Percentiles rank a stretch among this genome's conserved stretches.
These are phyloP conservation scores for Pseudogymnoascus sp. DNA, from an alignment of 2,329 filamentous ascomycete species.

Conservation along the genomic window DNA sequence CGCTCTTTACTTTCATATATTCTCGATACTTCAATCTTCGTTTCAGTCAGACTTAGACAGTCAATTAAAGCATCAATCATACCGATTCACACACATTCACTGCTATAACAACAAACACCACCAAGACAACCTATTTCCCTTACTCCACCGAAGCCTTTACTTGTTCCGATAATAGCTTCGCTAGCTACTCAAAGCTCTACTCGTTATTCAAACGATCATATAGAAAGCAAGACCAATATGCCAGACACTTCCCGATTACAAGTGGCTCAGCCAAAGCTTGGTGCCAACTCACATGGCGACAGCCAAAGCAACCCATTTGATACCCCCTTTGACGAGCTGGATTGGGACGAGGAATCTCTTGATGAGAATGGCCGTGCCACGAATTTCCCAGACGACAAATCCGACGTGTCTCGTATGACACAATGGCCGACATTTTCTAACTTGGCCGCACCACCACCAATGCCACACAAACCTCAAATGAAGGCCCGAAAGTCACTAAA, in stretches of 20 bases:
- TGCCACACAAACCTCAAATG: slow-evolving; percentile 18
- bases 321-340: slow-evolving; percentile 16
- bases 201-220: neutral
- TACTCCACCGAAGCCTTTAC: neutral
- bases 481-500: slow-evolving; percentile 8
- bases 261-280: neutral
- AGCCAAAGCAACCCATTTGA: slow-evolving; percentile 21
- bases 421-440: slow-evolving; percentile 20
- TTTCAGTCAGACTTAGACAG: slow-evolving; percentile 3
- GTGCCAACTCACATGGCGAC: neutral
- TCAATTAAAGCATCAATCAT: slow-evolving; percentile 6
- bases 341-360: slow-evolving; percentile 18
- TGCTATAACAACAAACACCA: neutral
- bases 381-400: neutral
- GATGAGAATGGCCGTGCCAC: slow-evolving; percentile 18
- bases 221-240: neutral
- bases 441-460: slow-evolving; percentile 15
- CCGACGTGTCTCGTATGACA: slow-evolving; percentile 13
- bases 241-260: neutral
- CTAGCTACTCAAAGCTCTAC: neutral
- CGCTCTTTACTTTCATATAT: slow-evolving; percentile 1
- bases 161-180: neutral
- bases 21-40: neutral
- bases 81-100: slow-evolving; percentile 1
- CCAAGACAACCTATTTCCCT: neutral